Percentiles rank a stretch among this genome's conserved stretches.
Evolutionary conservation across 2,329 filamentous ascomycete species (phyloP).

Genomic region (Daldinia eschscholtzii): DNA sequence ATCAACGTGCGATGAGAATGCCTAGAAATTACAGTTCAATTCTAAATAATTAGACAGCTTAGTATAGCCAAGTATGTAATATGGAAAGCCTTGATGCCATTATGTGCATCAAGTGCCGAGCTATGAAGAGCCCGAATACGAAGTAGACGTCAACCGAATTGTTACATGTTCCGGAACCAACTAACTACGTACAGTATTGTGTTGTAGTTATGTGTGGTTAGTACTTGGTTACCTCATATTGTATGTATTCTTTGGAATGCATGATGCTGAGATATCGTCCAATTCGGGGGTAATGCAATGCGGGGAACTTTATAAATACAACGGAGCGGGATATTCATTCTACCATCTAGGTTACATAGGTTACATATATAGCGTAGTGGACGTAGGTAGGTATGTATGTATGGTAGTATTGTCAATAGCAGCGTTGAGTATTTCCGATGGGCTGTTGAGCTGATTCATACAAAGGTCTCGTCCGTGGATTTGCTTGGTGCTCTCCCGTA

Average conservation of each 20-base stretch:
- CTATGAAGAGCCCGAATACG: background rate
- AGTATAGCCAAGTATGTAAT: too few relatives aligned
- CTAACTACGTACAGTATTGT: background rate
- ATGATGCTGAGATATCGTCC: constrained; percentile 5
- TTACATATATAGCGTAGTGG: too few relatives aligned
- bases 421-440: background rate
- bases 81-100: background rate
- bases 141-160: background rate
- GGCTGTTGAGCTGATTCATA: background rate
- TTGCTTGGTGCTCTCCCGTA: background rate
- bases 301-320: background rate
- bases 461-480: background rate
- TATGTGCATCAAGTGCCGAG: background rate
- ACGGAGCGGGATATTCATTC: background rate
- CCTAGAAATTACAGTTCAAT: background rate
- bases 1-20: background rate
- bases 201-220: too few relatives aligned
- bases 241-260: background rate
- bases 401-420: background rate
- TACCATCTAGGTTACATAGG: background rate
- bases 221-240: too few relatives aligned
- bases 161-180: background rate
- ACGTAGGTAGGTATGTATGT: too few relatives aligned
- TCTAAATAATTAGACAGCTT: background rate
- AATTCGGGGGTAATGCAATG: background rate